These are phyloP conservation scores for Metarhizium humberi DNA, from an alignment of 2,329 filamentous ascomycete species.

Conservation along the genomic window DNA sequence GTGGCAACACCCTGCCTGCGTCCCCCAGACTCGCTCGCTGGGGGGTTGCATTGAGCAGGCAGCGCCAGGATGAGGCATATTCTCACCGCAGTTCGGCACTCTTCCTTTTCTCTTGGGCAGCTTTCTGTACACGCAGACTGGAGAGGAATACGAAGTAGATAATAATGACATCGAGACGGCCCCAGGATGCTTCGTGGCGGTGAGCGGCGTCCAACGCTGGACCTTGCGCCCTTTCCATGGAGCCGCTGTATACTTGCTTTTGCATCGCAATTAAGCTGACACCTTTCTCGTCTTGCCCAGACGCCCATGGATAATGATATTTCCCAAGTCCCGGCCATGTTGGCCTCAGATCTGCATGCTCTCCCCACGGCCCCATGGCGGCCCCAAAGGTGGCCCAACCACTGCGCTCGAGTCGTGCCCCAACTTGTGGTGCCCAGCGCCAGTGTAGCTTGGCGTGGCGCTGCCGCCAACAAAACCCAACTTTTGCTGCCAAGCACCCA, in stretches of 20 bases:
- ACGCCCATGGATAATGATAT: too few species aligned
- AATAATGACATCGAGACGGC: too few species aligned
- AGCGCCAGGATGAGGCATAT: not conserved
- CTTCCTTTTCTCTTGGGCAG: not conserved
- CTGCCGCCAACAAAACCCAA: not conserved
- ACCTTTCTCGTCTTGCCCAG: not conserved
- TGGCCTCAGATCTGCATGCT: not conserved
- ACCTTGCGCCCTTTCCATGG: not conserved
- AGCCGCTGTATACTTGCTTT: not conserved
- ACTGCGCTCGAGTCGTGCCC: not conserved
- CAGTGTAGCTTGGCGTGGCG: not conserved
- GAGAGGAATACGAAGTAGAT: not conserved
- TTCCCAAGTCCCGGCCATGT: not conserved
- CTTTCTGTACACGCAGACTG: not conserved
- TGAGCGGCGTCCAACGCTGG: not conserved
- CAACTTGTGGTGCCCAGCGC: not conserved
- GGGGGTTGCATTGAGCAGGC: not conserved
- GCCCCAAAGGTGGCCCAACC: not conserved
- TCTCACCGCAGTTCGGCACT: not conserved
- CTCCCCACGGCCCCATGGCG: not conserved
- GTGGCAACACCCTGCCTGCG: not conserved
- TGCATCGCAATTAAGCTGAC: not conserved
- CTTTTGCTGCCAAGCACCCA: not conserved
- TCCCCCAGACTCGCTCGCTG: not conserved
- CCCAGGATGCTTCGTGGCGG: too few species aligned